Evolutionary conservation across 768 basidiomycete species (phyloP).

Genomic region (Neoboletus brunneissimus): DNA sequence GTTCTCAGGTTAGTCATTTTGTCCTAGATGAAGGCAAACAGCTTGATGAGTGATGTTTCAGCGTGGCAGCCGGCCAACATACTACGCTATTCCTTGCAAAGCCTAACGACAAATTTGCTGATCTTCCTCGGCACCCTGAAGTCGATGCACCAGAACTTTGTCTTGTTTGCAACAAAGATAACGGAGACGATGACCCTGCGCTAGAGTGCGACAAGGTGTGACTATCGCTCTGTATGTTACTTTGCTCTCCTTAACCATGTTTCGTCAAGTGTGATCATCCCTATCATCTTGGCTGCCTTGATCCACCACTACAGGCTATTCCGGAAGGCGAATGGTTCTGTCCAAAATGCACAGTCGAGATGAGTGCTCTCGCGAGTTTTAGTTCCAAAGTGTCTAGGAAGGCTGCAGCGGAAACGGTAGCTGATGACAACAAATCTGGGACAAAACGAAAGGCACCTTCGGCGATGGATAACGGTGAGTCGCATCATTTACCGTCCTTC

Average conservation of each 20-base stretch:
- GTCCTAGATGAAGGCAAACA: not conserved
- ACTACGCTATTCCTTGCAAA: slow-evolving; percentile 80
- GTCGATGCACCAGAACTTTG: slow-evolving; percentile 67
- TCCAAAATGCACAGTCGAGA: slow-evolving; percentile 61
- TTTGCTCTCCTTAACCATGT: slow-evolving; percentile 2
- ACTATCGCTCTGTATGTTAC: not conserved
- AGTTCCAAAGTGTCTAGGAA: slow-evolving; percentile 18
- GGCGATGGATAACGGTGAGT: slow-evolving; percentile 38
- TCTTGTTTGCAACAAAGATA: slow-evolving; percentile 65
- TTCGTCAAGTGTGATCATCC: slow-evolving; percentile 76
- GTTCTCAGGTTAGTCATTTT: slow-evolving; percentile 60
- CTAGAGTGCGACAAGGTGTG: slow-evolving; percentile 90
- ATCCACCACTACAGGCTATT: slow-evolving; percentile 69
- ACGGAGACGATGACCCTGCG: slow-evolving; percentile 67
- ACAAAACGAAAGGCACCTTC: slow-evolving; percentile 48
- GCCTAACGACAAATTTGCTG: slow-evolving; percentile 71
- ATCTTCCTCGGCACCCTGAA: slow-evolving; percentile 81
- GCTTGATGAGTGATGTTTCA: slow-evolving; percentile 29
- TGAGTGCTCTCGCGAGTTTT: slow-evolving; percentile 42
- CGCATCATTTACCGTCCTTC: not conserved
- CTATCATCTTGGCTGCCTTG: slow-evolving; percentile 80
- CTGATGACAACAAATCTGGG: slow-evolving; percentile 25
- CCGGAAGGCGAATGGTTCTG: slow-evolving; percentile 96
- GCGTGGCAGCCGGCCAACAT: slow-evolving; percentile 83
- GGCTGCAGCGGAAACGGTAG: slow-evolving; percentile 7